Base-by-base conservation (phyloP, 1,284 basidiomycete genomes). In the Schizophyllum commune region DNA sequence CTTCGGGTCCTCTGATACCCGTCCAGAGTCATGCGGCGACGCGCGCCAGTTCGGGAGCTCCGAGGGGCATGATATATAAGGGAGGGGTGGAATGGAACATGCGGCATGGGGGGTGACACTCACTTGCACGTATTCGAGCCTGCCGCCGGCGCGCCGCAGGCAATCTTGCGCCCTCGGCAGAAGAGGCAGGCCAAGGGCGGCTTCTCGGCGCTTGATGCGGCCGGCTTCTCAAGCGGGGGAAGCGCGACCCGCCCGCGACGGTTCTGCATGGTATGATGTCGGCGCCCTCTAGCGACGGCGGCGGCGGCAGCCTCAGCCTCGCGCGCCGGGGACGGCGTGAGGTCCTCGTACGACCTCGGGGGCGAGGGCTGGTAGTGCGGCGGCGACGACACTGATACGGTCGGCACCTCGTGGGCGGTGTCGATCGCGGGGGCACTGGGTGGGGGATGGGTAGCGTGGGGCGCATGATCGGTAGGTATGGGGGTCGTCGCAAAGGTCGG, bases 91-190 rank as follows among this genome's bases (percentile, higher is more conserved):
- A 61, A 34, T 17, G 22, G 4, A 27, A 39, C 20, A 52, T 34
- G 39, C 17, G 39, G 34, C 17, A 47, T 9, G 56, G 47, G 60
- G 52, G 55, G 60, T 55, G 56, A 61, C 3, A 80, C 84, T 77
- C 65, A 85, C 85, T 83, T 83, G 83, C 84, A 86, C 1, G 82
- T 82, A 55, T 74, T 72, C 64, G 76, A 80, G 11, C 75, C 79
- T 3, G 78, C 74, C 19, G 76, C 64, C 1, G 83, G 81, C 19
- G 82, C 79, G 0, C 83, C 82, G 62, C 84, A 86, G 3, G 84
- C 85, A 60, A 87, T 86, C 72, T 87, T 86, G 54, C 84, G 74
- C 4, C 81, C 83, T 39, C 84, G 75, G 68, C 84, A 86, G 67
- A 86, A 86, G 13, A 82, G 73, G 64, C 84, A 86, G 0, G 84